Base-by-base conservation (phyloP, 2,329 filamentous ascomycete species). In the Madurella mycetomatis region DNA sequence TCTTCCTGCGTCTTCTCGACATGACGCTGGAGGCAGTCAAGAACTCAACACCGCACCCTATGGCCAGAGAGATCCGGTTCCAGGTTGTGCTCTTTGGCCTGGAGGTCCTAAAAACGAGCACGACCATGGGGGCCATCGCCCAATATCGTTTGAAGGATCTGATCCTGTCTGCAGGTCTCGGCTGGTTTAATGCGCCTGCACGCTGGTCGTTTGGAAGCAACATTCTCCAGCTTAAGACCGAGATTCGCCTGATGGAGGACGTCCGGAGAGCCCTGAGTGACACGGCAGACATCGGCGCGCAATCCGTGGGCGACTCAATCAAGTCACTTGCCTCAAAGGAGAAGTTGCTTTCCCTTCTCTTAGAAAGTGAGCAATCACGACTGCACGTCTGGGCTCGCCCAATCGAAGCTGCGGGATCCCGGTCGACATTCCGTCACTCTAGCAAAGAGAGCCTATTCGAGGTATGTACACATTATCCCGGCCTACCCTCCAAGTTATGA, bases 191-290 rank as follows among this genome's bases (percentile, higher is more conserved):
- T 40, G 82, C 85, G 61, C 76, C 89, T 5, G 90, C 92, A 13
- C 83, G 85, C 61, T 99, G 94, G 92, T 95, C 94, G 0, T 97
- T 94, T 70, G 94, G 94, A 53, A 94, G 92, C 64, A 99, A 96
- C 67, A 82, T 89, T 47, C 74, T 99, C 15, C 94, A 99, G 68
- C 77, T 97, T 49, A 97, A 95, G 74, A 92, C 95, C 0, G 94
- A 99, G 71, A 83, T 90, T 34, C 87, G 87, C 61, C 76, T 96
- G 16, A 80, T 97, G 40, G 79, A 80, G 7, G 91, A 96, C 67
- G 85, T 96, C 37, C 76, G 86, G 47, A 69, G 73, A 11, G 81
- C 85, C 13, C 72, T 99, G 57, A 83, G 84, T 58, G 77, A 74
- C 2, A 80, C 91, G 11, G 76, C 81, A 1, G 76, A 76, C 55